Evolutionary conservation across 139 green algal genomes (phyloP).

Genomic region (Eudorina sp.): DNA sequence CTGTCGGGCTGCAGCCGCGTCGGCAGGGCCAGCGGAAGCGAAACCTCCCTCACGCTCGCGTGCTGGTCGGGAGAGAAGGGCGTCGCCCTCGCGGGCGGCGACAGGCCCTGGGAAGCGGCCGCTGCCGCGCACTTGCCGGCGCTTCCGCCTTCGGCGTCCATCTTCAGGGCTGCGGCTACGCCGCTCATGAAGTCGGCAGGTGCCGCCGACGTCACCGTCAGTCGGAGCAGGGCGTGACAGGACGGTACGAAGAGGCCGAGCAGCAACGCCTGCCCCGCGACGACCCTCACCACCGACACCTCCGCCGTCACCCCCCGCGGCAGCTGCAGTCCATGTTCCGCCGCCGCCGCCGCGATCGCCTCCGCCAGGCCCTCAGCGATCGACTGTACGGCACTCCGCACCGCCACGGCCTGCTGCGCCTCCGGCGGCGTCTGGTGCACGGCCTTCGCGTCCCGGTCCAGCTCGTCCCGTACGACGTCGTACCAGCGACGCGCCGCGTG

Average conservation of each 20-base stretch:
- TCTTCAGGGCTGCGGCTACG: neutral
- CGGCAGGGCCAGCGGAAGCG: neutral
- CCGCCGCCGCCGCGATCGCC: neutral
- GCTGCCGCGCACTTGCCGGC: neutral
- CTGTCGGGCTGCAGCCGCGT: neutral
- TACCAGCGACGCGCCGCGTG: conserved; percentile 8
- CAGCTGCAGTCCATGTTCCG: neutral
- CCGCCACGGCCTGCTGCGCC: neutral
- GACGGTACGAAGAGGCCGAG: conserved; percentile 8
- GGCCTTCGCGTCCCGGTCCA: no score
- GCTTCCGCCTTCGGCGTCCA: no score
- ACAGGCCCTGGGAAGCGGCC: neutral
- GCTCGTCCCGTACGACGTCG: neutral
- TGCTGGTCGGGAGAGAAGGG: neutral
- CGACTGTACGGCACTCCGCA: no score
- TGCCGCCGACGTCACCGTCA: neutral
- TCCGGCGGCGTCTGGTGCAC: neutral
- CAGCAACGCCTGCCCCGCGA: neutral
- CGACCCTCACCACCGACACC: neutral
- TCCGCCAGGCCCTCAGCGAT: neutral
- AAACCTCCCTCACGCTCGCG: neutral
- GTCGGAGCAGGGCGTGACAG: neutral
- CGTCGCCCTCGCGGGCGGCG: no score
- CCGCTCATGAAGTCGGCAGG: neutral
- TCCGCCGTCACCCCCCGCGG: neutral